Percentiles rank a stretch among this genome's conserved stretches.
These are phyloP conservation scores for Elsinoe necatrix DNA, from an alignment of 2,329 filamentous ascomycete genomes.

Conservation along the genomic window DNA sequence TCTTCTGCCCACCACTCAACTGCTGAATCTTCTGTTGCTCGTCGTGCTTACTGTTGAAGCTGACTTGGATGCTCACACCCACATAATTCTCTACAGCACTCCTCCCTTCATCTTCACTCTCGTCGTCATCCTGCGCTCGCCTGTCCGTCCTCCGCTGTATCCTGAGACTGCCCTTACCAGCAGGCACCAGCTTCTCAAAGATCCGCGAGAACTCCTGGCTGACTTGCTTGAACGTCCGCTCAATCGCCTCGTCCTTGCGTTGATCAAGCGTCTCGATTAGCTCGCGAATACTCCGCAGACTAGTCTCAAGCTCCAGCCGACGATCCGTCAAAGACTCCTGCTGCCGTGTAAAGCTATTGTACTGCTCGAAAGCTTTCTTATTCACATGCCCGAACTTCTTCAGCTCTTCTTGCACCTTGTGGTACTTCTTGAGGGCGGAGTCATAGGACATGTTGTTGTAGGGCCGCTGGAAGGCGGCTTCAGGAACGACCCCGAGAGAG, in stretches of 20 bases:
- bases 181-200: constrained; percentile 90
- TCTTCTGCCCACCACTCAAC: constrained; percentile 94
- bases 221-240: constrained; percentile 97
- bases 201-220: constrained; percentile 86
- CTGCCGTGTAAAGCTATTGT: constrained; percentile 91
- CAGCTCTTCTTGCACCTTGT: constrained; percentile 83
- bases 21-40: constrained; percentile 98
- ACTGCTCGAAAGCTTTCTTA: constrained; percentile 99
- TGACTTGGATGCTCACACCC: constrained; percentile 92
- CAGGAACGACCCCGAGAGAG: constrained; percentile 83
- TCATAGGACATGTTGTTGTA: constrained; percentile 78
- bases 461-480: constrained; percentile 77
- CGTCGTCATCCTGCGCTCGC: constrained; percentile 54
- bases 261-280: constrained; percentile 88
- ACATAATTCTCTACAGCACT: constrained; percentile 82
- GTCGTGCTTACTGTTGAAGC: constrained; percentile 97
- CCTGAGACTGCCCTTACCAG: constrained; percentile 80
- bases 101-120: constrained; percentile 34
- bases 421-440: constrained; percentile 56
- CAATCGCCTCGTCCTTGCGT: constrained; percentile 94
- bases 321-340: constrained; percentile 79
- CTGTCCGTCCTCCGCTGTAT: constrained; percentile 86
- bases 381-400: constrained; percentile 98
- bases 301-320: constrained; percentile 76
- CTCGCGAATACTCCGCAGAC: constrained; percentile 79